phyloP scores from a whole-genome alignment of 768 basidiomycete genomes.

The Termitomyces sp. region DNA sequence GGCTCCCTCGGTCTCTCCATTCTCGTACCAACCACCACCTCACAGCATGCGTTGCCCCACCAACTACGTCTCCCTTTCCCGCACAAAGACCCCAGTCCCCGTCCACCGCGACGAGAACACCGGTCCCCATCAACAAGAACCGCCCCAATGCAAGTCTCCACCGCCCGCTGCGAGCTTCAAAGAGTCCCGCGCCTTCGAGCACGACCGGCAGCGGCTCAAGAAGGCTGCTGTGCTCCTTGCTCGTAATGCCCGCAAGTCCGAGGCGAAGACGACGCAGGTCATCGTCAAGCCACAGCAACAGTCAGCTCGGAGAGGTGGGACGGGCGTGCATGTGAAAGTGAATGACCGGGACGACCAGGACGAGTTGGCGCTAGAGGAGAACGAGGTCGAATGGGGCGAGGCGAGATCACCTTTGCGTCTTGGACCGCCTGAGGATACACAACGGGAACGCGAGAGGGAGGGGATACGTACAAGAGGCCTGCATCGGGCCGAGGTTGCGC shows the following conservation, averaged over 20 bases:
- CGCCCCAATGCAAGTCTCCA: conserved; percentile 7
- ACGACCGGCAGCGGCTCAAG: conserved; percentile 41
- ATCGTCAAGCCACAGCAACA: neutral
- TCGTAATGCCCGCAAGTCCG: conserved; percentile 28
- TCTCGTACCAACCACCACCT: neutral
- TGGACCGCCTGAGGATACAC: neutral
- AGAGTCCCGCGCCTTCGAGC: conserved; percentile 44
- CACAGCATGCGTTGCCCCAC: conserved; percentile 9
- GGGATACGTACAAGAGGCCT: neutral
- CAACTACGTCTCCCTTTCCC: neutral
- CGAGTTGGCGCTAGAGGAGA: conserved; percentile 5
- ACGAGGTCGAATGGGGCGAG: conserved; percentile 11
- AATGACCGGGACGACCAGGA: neutral
- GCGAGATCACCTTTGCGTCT: neutral
- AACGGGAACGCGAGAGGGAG: neutral
- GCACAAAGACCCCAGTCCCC: neutral
- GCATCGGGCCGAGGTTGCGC: conserved; percentile 10
- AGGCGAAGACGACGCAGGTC: conserved; percentile 1
- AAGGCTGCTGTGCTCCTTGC: conserved; percentile 35
- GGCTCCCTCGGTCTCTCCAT: neutral
- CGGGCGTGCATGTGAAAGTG: neutral
- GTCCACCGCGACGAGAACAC: neutral
- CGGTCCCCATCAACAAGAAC: neutral
- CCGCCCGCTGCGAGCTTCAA: conserved; percentile 21
- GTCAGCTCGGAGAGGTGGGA: neutral